Percentiles rank a stretch among this genome's conserved stretches.
Evolutionary conservation across 116 monocot species (phyloP).

Genomic region (Dioscorea cayenensis): DNA sequence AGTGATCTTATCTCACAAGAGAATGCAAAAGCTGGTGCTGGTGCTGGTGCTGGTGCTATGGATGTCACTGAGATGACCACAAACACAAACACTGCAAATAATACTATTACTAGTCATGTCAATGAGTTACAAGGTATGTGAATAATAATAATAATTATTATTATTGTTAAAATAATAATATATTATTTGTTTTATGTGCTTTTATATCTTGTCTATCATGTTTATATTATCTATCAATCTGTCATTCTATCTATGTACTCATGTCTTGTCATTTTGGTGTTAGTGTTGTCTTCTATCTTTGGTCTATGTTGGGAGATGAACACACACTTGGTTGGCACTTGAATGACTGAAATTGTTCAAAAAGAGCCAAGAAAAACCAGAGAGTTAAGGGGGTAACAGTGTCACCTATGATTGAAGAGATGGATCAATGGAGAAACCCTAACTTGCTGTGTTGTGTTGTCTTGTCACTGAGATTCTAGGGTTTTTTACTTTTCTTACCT

Average conservation of each 20-base stretch:
- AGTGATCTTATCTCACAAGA: slow-evolving; percentile 19
- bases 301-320: not conserved
- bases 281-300: not conserved
- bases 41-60: not conserved
- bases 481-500: not conserved
- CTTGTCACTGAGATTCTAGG: slow-evolving; percentile 41
- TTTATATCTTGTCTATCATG: not conserved
- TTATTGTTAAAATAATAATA: no score
- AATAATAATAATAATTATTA: not conserved
- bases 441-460: slow-evolving; percentile 13
- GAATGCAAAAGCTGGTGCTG: not conserved
- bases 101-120: slow-evolving; percentile 15
- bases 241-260: slow-evolving; percentile 1
- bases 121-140: slow-evolving; percentile 56
- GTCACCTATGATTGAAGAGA: slow-evolving; percentile 23
- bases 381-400: not conserved
- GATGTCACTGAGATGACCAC: slow-evolving; percentile 6
- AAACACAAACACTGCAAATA: slow-evolving; percentile 7
- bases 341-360: not conserved
- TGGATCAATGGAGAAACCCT: slow-evolving; percentile 8
- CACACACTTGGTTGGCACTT: no score
- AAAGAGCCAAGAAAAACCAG: not conserved
- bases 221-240: not conserved
- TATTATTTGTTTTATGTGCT: not conserved
- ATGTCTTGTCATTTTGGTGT: slow-evolving; percentile 11